A percentile compares a stretch with the other conserved stretches of the same genome.
phyloP scores from a whole-genome alignment of 257 asterid species.

The Handroanthus guayacan region DNA sequence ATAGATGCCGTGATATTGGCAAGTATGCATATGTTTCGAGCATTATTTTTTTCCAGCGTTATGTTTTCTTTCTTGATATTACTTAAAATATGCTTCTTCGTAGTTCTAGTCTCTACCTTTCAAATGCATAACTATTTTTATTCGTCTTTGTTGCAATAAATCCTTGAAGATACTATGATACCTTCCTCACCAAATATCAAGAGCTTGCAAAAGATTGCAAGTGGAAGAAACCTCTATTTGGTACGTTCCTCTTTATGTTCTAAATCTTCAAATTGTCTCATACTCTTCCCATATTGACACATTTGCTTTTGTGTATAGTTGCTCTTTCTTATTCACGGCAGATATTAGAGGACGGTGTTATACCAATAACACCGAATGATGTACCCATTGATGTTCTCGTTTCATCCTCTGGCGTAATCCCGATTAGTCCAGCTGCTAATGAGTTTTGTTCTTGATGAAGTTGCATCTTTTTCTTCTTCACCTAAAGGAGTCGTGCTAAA shows the following conservation, averaged over 20 bases:
- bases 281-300: slow-evolving; percentile 3
- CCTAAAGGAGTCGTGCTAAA: too few relatives aligned
- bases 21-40: neutral
- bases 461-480: neutral
- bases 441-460: slow-evolving; percentile 42
- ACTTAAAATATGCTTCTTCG: neutral
- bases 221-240: slow-evolving; percentile 85
- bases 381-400: slow-evolving; percentile 79
- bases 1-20: neutral
- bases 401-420: slow-evolving; percentile 75
- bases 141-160: slow-evolving; percentile 36
- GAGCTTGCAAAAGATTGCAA: slow-evolving; percentile 68
- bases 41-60: neutral
- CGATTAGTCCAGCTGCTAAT: slow-evolving; percentile 61
- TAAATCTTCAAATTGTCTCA: neutral
- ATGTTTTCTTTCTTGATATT: neutral
- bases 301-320: slow-evolving; percentile 46
- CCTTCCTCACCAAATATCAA: slow-evolving; percentile 72
- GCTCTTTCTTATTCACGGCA: slow-evolving; percentile 87
- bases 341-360: slow-evolving; percentile 71
- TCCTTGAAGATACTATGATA: slow-evolving; percentile 73
- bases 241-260: slow-evolving; percentile 44
- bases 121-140: slow-evolving; percentile 23
- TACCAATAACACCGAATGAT: slow-evolving; percentile 83
- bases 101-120: neutral